These are phyloP conservation scores for Candida ulmi DNA, from an alignment of 805 yeast genomes.

Conservation along the genomic window DNA sequence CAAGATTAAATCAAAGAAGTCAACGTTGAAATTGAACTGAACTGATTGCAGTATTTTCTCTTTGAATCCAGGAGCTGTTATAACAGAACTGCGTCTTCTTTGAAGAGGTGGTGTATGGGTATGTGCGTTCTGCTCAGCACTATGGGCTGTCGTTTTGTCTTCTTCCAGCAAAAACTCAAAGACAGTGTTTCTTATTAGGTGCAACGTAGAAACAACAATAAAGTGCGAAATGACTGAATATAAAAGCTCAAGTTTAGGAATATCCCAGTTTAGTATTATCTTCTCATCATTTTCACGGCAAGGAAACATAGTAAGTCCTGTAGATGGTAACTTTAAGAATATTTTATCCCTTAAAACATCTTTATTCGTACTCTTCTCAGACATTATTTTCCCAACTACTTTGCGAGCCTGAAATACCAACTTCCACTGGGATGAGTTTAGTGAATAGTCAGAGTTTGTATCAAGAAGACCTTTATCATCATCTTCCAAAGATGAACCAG, in stretches of 20 bases:
- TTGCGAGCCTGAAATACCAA: conserved; percentile 7
- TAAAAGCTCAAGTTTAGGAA: conserved; percentile 25
- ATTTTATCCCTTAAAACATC: conserved; percentile 24
- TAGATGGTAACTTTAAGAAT: conserved; percentile 26
- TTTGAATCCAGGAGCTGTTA: neutral
- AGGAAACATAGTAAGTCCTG: conserved; percentile 19
- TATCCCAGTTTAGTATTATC: conserved; percentile 20
- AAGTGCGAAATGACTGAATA: conserved; percentile 40
- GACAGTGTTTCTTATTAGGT: conserved; percentile 38
- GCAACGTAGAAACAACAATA: conserved; percentile 38
- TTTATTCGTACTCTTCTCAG: conserved; percentile 27
- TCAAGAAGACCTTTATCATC: conserved; percentile 24
- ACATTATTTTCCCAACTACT: conserved; percentile 23
- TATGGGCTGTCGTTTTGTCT: conserved; percentile 15
- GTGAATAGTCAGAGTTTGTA: conserved; percentile 12
- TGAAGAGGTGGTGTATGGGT: neutral
- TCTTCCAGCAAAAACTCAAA: conserved; percentile 18
- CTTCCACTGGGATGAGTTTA: conserved; percentile 8
- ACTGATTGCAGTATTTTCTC: conserved; percentile 17
- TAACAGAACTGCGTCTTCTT: conserved; percentile 6
- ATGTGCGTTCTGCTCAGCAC: conserved; percentile 11
- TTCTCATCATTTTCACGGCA: conserved; percentile 16
- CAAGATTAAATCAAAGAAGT: conserved; percentile 22
- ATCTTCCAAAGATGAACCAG: conserved; percentile 28
- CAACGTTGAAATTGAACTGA: conserved; percentile 19